These are phyloP conservation scores for Lagenidium giganteum DNA, from an alignment of 352 stramenopile genomes.

Conservation along the genomic window DNA sequence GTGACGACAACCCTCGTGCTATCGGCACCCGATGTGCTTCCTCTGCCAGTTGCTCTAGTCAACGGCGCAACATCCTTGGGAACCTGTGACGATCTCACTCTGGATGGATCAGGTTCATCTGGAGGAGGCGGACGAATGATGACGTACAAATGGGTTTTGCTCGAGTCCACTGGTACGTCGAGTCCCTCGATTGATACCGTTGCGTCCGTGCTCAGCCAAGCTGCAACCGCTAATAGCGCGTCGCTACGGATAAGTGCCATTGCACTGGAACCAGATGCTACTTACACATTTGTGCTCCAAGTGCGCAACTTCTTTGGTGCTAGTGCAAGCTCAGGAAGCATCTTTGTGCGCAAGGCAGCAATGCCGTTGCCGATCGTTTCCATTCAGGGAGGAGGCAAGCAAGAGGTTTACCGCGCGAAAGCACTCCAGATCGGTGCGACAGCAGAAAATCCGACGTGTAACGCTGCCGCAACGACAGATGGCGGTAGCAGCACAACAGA, in stretches of 20 bases:
- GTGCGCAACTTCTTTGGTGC: constrained; percentile 49
- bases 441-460: constrained; percentile 40
- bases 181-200: constrained; percentile 17
- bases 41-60: constrained; percentile 32
- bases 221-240: constrained; percentile 25
- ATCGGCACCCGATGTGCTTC: constrained; percentile 29
- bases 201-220: constrained; percentile 18
- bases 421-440: constrained; percentile 36
- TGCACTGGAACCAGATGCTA: constrained; percentile 30
- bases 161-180: constrained; percentile 12
- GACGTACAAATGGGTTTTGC: constrained; percentile 46
- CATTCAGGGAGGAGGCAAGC: constrained; percentile 36
- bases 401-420: constrained; percentile 31
- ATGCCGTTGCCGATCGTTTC: constrained; percentile 49
- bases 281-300: constrained; percentile 39
- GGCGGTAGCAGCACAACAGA: constrained; percentile 18
- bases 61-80: constrained; percentile 43
- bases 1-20: constrained; percentile 22
- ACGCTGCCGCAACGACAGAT: constrained; percentile 2
- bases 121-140: constrained; percentile 52
- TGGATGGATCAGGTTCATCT: constrained; percentile 46
- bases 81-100: constrained; percentile 49
- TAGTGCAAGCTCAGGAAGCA: constrained; percentile 28
- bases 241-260: constrained; percentile 26
- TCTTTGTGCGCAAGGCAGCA: constrained; percentile 39